Conservation (phyloP, 1,284 basidiomycete genomes). For the Trichosporon sp. region DNA sequence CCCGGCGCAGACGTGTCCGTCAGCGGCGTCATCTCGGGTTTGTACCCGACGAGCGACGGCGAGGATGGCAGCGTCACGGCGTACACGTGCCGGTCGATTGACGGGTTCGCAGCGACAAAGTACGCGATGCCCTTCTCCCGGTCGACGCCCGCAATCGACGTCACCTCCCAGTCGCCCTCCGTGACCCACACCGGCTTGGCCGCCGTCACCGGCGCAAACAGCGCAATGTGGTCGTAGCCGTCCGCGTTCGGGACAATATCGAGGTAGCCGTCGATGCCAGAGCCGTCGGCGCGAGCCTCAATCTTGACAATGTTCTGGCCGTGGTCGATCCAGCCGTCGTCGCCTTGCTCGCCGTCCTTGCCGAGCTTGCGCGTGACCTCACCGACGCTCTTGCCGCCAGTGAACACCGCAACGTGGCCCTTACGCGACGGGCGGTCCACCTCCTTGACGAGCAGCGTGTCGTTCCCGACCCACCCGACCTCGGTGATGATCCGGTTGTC, state of each 20-base stretch:
- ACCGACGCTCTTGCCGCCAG: constrained; percentile 53
- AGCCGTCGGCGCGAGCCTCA: constrained; percentile 21
- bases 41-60: constrained; percentile 24
- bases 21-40: constrained; percentile 52
- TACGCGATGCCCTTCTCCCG: constrained; percentile 66
- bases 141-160: constrained; percentile 70
- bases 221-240: constrained; percentile 83
- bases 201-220: constrained; percentile 71
- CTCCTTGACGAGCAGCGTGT: constrained; percentile 76
- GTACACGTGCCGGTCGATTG: constrained; percentile 78
- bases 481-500: constrained; percentile 72
- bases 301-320: constrained; percentile 46
- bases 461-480: constrained; percentile 76
- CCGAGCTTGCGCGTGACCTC: constrained; percentile 69
- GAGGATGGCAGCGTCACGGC: constrained; percentile 61
- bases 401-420: constrained; percentile 72
- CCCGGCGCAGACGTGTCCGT: constrained; percentile 63
- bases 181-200: constrained; percentile 75
- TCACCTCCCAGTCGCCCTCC: constrained; percentile 83
- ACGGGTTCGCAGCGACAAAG: constrained; percentile 79
- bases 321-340: constrained; percentile 87
- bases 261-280: constrained; percentile 63
- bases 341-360: constrained; percentile 73
- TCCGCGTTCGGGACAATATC: constrained; percentile 73
- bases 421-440: constrained; percentile 74